Conservation (phyloP, 2,329 filamentous ascomycete genomes). For the Sporothrix luriei region DNA sequence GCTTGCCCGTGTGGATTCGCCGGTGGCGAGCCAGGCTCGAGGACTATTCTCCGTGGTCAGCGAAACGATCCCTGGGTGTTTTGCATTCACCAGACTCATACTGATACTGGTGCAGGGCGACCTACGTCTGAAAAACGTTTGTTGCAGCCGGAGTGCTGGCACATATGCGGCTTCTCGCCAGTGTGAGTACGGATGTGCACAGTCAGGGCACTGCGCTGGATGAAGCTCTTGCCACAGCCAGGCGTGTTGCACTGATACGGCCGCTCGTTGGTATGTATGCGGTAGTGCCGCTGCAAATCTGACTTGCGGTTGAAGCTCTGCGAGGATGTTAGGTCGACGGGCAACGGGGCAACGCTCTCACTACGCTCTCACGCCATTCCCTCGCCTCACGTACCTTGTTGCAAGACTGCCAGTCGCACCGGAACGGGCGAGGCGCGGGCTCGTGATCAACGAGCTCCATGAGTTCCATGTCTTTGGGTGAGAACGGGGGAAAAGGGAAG, state of each 20-base stretch:
- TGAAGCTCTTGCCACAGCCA: constrained; percentile 70
- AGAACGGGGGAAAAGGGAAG: too few species aligned
- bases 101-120: constrained; percentile 35
- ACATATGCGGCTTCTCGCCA: constrained; percentile 75
- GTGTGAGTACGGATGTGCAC: constrained; percentile 79
- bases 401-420: constrained; percentile 65
- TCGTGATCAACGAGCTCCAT: constrained; percentile 67
- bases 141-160: constrained; percentile 65
- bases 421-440: constrained; percentile 62
- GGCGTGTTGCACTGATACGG: constrained; percentile 64
- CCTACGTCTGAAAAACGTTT: constrained; percentile 71
- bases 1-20: constrained; percentile 67
- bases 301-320: constrained; percentile 75
- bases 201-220: constrained; percentile 69
- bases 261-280: constrained; percentile 71
- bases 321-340: neutral
- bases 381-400: constrained; percentile 55
- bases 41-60: constrained; percentile 49
- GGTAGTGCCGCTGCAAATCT: constrained; percentile 68
- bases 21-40: constrained; percentile 67
- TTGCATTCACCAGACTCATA: neutral
- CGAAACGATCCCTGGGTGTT: neutral
- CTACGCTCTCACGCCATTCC: neutral
- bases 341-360: neutral
- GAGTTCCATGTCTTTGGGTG: constrained; percentile 58